A percentile compares a stretch with the other conserved stretches of the same genome.
Conservation (phyloP, 139 green algal species). For the Zygnema cylindricum region DNA sequence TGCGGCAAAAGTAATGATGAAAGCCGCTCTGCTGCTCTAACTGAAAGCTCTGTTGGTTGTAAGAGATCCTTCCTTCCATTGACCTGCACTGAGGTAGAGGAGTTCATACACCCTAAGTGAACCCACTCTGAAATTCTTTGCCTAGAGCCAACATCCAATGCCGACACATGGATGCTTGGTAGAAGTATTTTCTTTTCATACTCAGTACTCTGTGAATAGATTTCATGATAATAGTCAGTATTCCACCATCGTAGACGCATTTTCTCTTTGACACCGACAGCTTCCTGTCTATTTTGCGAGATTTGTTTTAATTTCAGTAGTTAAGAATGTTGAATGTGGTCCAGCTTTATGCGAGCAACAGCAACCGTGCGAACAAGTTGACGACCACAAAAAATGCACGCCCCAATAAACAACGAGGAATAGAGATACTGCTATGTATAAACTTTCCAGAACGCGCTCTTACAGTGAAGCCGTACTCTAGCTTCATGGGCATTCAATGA, state of each 20-base stretch:
- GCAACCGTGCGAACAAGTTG: too few relatives aligned
- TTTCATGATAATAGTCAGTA: background rate
- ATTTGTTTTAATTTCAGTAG: too few relatives aligned
- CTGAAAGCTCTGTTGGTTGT: background rate
- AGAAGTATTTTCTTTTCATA: background rate
- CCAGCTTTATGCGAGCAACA: too few relatives aligned
- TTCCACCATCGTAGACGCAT: background rate
- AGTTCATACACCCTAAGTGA: background rate
- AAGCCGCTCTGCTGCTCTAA: background rate
- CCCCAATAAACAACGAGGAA: too few relatives aligned
- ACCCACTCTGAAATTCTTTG: background rate
- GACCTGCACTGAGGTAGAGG: background rate
- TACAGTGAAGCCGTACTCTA: too few relatives aligned
- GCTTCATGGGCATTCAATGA: too few relatives aligned
- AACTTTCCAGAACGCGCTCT: too few relatives aligned
- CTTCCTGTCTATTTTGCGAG: too few relatives aligned
- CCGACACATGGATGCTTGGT: background rate
- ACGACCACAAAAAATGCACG: too few relatives aligned
- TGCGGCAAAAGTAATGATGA: background rate
- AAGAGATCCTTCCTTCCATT: background rate
- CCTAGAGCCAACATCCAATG: background rate
- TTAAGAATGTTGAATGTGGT: too few relatives aligned
- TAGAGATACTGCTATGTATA: too few relatives aligned
- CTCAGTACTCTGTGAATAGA: background rate
- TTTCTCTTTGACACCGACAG: too few relatives aligned